Conservation (phyloP, 2,329 filamentous ascomycete genomes). For the Trichothecium roseum region DNA sequence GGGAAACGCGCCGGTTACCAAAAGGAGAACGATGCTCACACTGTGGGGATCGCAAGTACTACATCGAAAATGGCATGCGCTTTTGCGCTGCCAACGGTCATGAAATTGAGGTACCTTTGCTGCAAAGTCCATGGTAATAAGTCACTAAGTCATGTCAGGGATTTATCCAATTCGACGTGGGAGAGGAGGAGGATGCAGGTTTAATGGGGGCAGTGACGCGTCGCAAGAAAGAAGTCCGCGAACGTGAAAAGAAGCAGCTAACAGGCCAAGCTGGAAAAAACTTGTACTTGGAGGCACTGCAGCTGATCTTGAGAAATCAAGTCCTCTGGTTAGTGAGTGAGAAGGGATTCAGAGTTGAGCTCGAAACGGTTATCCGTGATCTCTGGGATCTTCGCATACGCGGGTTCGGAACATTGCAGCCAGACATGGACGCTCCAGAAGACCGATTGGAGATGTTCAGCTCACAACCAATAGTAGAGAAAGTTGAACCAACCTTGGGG, state of each 20-base stretch:
- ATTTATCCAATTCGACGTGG: constrained; percentile 44
- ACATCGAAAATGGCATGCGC: constrained; percentile 63
- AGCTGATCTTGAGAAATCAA: constrained; percentile 78
- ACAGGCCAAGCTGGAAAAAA: constrained; percentile 59
- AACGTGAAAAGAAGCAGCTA: constrained; percentile 45
- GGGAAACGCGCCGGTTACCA: constrained; percentile 39
- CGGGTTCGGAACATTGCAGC: constrained; percentile 26
- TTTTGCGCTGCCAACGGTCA: constrained; percentile 70
- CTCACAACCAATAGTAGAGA: constrained; percentile 20
- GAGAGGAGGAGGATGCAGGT: constrained; percentile 64
- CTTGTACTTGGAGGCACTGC: constrained; percentile 74
- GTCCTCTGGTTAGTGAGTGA: constrained; percentile 59
- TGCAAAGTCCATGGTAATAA: not conserved
- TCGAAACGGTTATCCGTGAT: constrained; percentile 72
- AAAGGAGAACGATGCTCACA: constrained; percentile 44
- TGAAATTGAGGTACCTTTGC: constrained; percentile 53
- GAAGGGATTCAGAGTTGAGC: constrained; percentile 56
- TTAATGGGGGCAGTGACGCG: constrained; percentile 43
- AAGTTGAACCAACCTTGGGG: not conserved
- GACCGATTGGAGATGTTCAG: constrained; percentile 21
- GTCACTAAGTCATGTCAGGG: constrained; percentile 22
- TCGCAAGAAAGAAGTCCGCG: constrained; percentile 45
- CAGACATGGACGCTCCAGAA: constrained; percentile 10
- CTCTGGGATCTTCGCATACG: constrained; percentile 68
- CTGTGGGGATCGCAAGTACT: constrained; percentile 64